Conservation (phyloP, 345 rosid species). For the Microcos paniculata region DNA sequence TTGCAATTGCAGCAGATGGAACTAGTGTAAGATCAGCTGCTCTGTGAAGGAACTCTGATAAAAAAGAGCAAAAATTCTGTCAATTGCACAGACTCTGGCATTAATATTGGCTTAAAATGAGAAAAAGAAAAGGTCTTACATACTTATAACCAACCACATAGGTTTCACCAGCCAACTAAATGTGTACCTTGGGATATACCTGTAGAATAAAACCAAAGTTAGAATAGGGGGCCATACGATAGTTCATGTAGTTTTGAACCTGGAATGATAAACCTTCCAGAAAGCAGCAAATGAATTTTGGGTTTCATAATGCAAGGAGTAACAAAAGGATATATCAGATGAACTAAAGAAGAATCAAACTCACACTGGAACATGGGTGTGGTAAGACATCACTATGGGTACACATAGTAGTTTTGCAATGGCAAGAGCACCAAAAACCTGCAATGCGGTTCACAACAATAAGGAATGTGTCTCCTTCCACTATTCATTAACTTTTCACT, state of each 20-base stretch:
- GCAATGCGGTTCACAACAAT: slow-evolving; percentile 16
- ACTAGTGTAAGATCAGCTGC: slow-evolving; percentile 98
- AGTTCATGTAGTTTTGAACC: neutral
- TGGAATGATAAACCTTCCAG: neutral
- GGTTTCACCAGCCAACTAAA: slow-evolving; percentile 97
- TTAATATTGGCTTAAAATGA: neutral
- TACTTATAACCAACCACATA: slow-evolving; percentile 97
- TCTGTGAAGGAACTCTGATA: slow-evolving; percentile 90
- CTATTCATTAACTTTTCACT: slow-evolving; percentile 5
- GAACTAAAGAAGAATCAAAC: slow-evolving; percentile 29
- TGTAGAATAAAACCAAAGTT: slow-evolving; percentile 37
- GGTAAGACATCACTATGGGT: slow-evolving; percentile 99
- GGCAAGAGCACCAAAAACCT: slow-evolving; percentile 94
- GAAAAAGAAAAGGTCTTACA: slow-evolving; percentile 22
- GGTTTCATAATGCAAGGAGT: neutral
- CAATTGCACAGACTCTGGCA: slow-evolving; percentile 1
- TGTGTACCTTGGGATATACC: slow-evolving; percentile 96
- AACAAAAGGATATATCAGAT: neutral
- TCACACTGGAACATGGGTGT: slow-evolving; percentile 99
- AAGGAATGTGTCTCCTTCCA: slow-evolving; percentile 19
- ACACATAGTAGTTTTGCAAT: slow-evolving; percentile 85
- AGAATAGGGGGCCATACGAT: slow-evolving; percentile 4
- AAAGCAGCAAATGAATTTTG: neutral
- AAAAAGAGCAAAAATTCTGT: neutral
- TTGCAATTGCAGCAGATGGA: slow-evolving; percentile 89